Conservation (phyloP, 371 early-diverging fungal genomes). For the Furculomyces boomerangus region DNA sequence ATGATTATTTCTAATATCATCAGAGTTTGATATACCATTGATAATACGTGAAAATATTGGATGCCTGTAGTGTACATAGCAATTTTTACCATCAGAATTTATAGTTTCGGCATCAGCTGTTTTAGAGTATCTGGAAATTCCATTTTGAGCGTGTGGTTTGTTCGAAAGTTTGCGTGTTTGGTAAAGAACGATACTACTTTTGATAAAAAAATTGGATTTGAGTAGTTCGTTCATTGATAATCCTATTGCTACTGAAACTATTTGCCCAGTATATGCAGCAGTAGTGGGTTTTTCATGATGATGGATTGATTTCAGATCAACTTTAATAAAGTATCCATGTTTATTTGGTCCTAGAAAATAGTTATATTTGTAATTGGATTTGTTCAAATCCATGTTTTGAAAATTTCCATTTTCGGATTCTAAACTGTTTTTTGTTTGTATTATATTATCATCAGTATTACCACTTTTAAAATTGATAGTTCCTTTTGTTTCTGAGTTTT, state of each 20-base stretch:
- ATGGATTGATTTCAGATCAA: constrained; percentile 1
- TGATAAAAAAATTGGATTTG: background rate
- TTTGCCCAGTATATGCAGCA: background rate
- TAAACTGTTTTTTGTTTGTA: background rate
- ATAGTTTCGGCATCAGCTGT: background rate
- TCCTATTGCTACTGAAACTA: background rate
- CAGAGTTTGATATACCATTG: background rate
- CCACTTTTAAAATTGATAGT: background rate
- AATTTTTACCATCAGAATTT: background rate
- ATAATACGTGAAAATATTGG: background rate
- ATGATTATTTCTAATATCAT: background rate
- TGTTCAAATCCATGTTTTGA: background rate
- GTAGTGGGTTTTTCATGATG: background rate
- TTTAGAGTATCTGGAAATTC: background rate
- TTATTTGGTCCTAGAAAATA: constrained; percentile 4
- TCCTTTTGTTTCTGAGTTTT: background rate
- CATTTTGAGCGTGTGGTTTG: background rate
- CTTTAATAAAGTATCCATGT: constrained; percentile 1
- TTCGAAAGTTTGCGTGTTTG: background rate
- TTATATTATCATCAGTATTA: background rate
- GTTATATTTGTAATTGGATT: background rate
- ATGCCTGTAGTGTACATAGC: background rate
- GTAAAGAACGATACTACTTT: background rate
- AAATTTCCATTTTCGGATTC: background rate
- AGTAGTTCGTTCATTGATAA: background rate